Conservation (phyloP, 441 rosid genomes). For the Viola pubescens region DNA sequence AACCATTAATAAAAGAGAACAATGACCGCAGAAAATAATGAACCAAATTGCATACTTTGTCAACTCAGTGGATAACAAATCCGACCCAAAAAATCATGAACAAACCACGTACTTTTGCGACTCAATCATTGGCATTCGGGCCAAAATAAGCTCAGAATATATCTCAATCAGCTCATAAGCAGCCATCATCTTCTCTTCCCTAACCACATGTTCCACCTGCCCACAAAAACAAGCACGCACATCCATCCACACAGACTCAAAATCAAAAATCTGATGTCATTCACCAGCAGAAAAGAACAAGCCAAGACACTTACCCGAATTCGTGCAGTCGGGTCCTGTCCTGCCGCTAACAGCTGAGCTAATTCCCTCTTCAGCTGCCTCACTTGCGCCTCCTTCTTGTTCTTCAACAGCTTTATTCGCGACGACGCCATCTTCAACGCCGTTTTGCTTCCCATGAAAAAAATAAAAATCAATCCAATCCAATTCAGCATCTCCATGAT, state of each 20-base stretch:
- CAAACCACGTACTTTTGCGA: constrained; percentile 62
- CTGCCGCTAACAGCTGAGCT: constrained; percentile 72
- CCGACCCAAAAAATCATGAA: background rate
- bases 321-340: constrained; percentile 75
- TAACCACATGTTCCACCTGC: constrained; percentile 92
- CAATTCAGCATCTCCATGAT: background rate
- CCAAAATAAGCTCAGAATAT: constrained; percentile 73
- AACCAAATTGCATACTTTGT: too few relatives aligned
- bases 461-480: background rate
- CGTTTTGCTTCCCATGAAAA: constrained; percentile 49
- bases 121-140: constrained; percentile 77
- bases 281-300: background rate
- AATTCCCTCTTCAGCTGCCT: constrained; percentile 74
- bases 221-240: background rate
- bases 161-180: constrained; percentile 83
- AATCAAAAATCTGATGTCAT: background rate
- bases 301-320: constrained; percentile 44
- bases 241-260: background rate
- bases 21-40: too few relatives aligned
- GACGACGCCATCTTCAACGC: constrained; percentile 64
- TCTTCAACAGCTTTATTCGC: constrained; percentile 70
- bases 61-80: too few relatives aligned
- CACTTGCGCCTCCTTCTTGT: constrained; percentile 58
- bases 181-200: constrained; percentile 89
- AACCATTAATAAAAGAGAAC: too few relatives aligned